Evolutionary conservation across 805 yeast genomes (phyloP), one percentile per base, ranked within the genome.

Genomic region (Candida berthetii): DNA sequence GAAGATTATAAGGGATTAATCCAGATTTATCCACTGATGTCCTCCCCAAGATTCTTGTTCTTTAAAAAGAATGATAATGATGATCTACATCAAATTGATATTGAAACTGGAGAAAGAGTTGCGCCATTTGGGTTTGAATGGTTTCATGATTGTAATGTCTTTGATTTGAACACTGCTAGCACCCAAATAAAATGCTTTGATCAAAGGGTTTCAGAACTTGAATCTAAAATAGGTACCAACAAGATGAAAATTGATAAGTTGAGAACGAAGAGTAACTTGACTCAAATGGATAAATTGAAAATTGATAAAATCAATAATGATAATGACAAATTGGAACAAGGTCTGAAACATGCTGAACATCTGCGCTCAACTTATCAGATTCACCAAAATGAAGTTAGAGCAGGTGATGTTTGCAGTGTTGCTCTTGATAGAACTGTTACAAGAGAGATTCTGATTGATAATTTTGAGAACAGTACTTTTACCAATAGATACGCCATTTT

Each of bases 401-500:
- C 17, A 10, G 15, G 11, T 18, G 28, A 36, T 28, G 32, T 19
- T 22, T 20, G 25, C 14, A 33, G 25, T 10, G 7, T 18, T 19
- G 27, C 10, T 20, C 16, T 33, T 11, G 27, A 15, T 8, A 20
- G 34, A 18, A 22, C 5, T 15, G 18, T 9, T 13, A 22, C 17
- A 20, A 29, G 35, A 13, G 35, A 38, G 13, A 19, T 35, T 19
- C 38, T 49, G 19, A 39, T 42, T 33, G 45, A 50, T 24, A 36
- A 42, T 10, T 46, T 42, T 17, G 56, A 48, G 18, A 47, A 39
- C 4, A 35, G 52, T 4, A 37, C 49, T 1, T 57, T 57, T 41
- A 44, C 45, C 44, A 89, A 90, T 56, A 66, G 88, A 38, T 87
- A 83, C 58, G 75, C 81, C 44, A 64, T 87, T 18, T 89, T 88